Base-by-base conservation (phyloP, 805 yeast species). In the Suhomyces faveliae region DNA sequence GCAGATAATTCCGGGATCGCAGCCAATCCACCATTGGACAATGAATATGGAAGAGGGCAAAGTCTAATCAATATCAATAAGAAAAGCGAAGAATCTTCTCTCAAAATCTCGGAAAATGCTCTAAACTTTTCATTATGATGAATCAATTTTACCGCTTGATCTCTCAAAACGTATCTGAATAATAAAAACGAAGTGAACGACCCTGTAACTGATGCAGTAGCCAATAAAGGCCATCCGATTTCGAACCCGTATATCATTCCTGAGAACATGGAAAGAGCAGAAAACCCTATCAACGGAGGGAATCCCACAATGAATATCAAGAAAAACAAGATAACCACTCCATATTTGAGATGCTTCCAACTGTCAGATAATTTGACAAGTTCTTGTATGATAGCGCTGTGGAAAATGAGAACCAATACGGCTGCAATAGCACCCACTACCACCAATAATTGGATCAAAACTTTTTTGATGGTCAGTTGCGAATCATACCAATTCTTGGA, bases 1-100 rank as follows among this genome's bases (percentile, higher is more conserved):
- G 83, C 68, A 0, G 84, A 73, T 10, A 92, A 75, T 13, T 88
- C 86, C 0, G 95, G 96, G 11, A 92, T 79, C 1, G 95, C 85
- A 8, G 96, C 94, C 54, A 94, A 74, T 0, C 96, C 97, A 3
- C 97, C 97, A 59, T 92, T 92, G 0, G 94, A 85, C 25, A 92
- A 70, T 2, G 97, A 89, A 62, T 90, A 94, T 0, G 98, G 98
- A 58, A 92, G 77, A 0, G 99, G 99, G 56, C 97, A 89, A 48
- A 92, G 65, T 47, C 97, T 74, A 23, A 92, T 77, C 60, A 92
- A 71, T 45, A 86, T 79, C 45, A 92, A 66, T 20, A 94, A 66
- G 53, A 83, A 63, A 48, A 90, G 77, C 15, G 73, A 64, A 49
- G 83, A 79, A 54, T 85, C 84, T 49, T 89, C 95, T 55, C 78